Percentiles rank a stretch among this genome's conserved stretches.
phyloP scores from a whole-genome alignment of 371 early-diverging fungal species.

The Mucor sp. region DNA sequence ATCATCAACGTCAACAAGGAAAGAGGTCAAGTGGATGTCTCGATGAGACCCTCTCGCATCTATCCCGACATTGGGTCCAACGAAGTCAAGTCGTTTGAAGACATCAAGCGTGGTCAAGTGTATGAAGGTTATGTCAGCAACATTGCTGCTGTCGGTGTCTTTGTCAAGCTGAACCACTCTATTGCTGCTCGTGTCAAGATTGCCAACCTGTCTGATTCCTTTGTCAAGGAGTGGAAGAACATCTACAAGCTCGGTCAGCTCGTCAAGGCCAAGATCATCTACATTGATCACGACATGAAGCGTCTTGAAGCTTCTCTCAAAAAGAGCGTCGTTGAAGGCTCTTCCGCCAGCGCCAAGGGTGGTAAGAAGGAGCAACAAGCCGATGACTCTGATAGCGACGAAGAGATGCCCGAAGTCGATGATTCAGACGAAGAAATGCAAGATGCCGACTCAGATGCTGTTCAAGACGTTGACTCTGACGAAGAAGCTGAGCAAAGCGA shows the following conservation, averaged over 20 bases:
- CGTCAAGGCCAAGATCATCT: conserved; percentile 75
- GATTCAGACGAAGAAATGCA: conserved; percentile 46
- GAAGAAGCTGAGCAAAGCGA: conserved; percentile 54
- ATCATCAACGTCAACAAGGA: conserved; percentile 54
- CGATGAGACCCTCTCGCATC: conserved; percentile 61
- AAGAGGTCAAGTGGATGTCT: conserved; percentile 62
- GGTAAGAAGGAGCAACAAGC: conserved; percentile 26
- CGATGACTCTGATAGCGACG: conserved; percentile 47
- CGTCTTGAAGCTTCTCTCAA: conserved; percentile 69
- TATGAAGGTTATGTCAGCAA: conserved; percentile 77
- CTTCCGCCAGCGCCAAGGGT: conserved; percentile 34
- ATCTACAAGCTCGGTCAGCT: conserved; percentile 74
- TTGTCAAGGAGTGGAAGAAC: conserved; percentile 79
- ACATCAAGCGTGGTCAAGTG: conserved; percentile 56
- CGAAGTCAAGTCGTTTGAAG: conserved; percentile 51
- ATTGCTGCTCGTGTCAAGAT: conserved; percentile 83
- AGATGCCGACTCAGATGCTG: conserved; percentile 40
- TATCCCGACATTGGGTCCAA: conserved; percentile 29
- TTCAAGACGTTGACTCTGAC: conserved; percentile 20
- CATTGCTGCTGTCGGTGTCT: conserved; percentile 74
- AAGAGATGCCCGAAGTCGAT: conserved; percentile 41
- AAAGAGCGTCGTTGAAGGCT: conserved; percentile 37
- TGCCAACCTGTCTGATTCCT: conserved; percentile 85
- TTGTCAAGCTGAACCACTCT: conserved; percentile 69
- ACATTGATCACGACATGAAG: conserved; percentile 58